Evolutionary conservation across 257 asterid genomes (phyloP).

Genomic region (Solanum etuberosum): DNA sequence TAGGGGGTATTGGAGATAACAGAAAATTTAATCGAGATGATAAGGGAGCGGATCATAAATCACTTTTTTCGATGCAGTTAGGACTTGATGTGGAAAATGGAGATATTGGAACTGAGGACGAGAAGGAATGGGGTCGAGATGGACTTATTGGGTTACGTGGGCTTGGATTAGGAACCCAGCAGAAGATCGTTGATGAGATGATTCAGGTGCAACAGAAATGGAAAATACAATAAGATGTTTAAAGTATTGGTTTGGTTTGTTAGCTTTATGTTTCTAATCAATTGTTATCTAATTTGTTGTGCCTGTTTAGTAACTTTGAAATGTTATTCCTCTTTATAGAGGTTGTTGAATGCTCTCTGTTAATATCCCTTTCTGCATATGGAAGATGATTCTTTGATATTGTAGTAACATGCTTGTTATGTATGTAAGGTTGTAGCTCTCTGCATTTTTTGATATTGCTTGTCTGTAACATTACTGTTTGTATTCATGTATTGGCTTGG

Average conservation of each 20-base stretch:
- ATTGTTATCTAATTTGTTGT: background rate
- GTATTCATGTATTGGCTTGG: background rate
- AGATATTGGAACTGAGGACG: conserved; percentile 2
- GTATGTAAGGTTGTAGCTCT: too few species aligned
- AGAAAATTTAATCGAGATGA: conserved; percentile 3
- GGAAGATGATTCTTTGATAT: background rate
- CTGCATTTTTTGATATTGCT: background rate
- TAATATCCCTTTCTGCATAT: background rate
- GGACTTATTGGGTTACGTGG: conserved; percentile 18
- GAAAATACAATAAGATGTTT: background rate
- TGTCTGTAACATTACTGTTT: background rate
- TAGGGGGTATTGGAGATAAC: conserved; percentile 9
- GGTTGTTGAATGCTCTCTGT: background rate
- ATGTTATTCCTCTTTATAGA: background rate
- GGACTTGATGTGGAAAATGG: background rate
- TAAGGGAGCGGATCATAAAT: background rate
- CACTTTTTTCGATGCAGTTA: conserved; percentile 5
- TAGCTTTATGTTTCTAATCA: background rate
- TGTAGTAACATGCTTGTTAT: background rate
- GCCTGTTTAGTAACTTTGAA: background rate
- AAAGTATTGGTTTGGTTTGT: background rate
- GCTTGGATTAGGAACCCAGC: conserved; percentile 10
- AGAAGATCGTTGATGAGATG: conserved; percentile 5
- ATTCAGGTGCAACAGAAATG: conserved; percentile 8
- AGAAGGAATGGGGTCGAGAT: conserved; percentile 11